A percentile compares a stretch with the other conserved stretches of the same genome.
Evolutionary conservation across 768 basidiomycete genomes (phyloP).

Genomic region (Gloeostereum incarnatum): DNA sequence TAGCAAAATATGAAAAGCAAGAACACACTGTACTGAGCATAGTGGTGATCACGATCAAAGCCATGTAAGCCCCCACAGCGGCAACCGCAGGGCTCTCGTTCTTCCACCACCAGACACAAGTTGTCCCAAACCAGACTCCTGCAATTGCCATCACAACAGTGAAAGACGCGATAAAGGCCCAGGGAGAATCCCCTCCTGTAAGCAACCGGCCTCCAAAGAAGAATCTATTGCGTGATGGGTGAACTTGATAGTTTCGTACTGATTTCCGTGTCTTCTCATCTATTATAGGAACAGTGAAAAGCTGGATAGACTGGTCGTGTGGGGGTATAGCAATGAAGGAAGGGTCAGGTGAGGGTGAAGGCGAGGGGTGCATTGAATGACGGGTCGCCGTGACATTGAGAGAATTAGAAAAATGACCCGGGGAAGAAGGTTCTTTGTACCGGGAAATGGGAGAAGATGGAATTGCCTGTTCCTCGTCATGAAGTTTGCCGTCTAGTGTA

Average conservation of each 20-base stretch:
- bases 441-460: constrained; percentile 7
- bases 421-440: constrained; percentile 13
- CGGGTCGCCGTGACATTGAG: constrained; percentile 7
- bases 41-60: constrained; percentile 56
- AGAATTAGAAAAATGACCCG: constrained; percentile 9
- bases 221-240: constrained; percentile 72
- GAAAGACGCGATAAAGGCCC: constrained; percentile 68
- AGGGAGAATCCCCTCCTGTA: constrained; percentile 80
- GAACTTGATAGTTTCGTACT: constrained; percentile 49
- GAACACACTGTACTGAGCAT: constrained; percentile 69
- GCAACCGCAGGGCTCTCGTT: constrained; percentile 67
- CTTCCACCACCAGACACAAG: constrained; percentile 84
- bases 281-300: constrained; percentile 26
- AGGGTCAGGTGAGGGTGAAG: constrained; percentile 11
- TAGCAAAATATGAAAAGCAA: constrained; percentile 2
- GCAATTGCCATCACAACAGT: constrained; percentile 54
- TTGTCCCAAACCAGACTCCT: constrained; percentile 83
- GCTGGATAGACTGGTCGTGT: constrained; percentile 15
- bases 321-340: constrained; percentile 13
- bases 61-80: constrained; percentile 38
- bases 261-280: constrained; percentile 27
- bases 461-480: constrained; percentile 24
- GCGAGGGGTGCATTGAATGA: constrained; percentile 3
- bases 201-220: constrained; percentile 64
- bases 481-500: constrained; percentile 19